Evolutionary conservation across 2,329 filamentous ascomycete genomes (phyloP).

Genomic region (Aspergillus sp.): DNA sequence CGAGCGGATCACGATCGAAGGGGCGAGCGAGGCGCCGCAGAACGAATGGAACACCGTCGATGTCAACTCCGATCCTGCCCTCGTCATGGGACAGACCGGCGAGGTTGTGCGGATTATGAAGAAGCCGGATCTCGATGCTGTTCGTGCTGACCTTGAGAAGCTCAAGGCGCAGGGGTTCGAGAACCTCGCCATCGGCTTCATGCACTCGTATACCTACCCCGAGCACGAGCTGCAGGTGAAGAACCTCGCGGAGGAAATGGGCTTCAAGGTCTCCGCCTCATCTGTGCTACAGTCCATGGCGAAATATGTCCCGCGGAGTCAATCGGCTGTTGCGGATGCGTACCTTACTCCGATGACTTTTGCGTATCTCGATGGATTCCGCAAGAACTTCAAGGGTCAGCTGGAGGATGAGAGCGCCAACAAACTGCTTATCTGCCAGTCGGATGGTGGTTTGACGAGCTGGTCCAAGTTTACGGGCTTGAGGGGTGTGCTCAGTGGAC

Average conservation of each 20-base stretch:
- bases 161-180: constrained; percentile 70
- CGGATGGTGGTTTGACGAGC: constrained; percentile 18
- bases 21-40: constrained; percentile 29
- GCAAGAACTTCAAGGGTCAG: constrained; percentile 71
- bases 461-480: constrained; percentile 16
- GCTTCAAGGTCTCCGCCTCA: constrained; percentile 75
- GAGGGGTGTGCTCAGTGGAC: constrained; percentile 16
- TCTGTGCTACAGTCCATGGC: constrained; percentile 83
- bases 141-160: constrained; percentile 62
- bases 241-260: constrained; percentile 72
- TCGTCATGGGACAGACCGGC: constrained; percentile 57
- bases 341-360: constrained; percentile 77
- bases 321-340: constrained; percentile 75
- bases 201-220: constrained; percentile 87
- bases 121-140: constrained; percentile 57
- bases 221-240: constrained; percentile 78
- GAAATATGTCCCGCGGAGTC: constrained; percentile 73
- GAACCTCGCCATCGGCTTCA: constrained; percentile 81
- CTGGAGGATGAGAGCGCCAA: constrained; percentile 54
- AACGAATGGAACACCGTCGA: constrained; percentile 18
- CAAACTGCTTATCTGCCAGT: constrained; percentile 58
- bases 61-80: constrained; percentile 59
- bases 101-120: constrained; percentile 71
- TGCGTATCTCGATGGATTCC: constrained; percentile 62
- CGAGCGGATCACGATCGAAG: constrained; percentile 52